Base-by-base conservation (phyloP, 2,329 filamentous ascomycete genomes). In the Alternaria conjuncta region DNA sequence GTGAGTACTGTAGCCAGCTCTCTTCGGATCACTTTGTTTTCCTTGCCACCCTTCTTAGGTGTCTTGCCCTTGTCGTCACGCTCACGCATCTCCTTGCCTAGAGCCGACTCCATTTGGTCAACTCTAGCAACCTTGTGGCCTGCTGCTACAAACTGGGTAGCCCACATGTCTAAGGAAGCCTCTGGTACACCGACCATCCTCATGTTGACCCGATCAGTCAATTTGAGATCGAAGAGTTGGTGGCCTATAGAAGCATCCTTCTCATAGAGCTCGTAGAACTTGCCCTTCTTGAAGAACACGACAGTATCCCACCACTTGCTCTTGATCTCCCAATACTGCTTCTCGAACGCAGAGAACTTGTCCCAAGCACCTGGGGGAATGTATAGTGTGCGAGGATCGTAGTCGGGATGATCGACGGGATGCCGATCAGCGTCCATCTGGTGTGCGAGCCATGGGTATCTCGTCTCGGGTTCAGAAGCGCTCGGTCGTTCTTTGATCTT, bases 241-340 rank as follows among this genome's bases (percentile, higher is more conserved):
- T 99, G 94, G 5, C 96, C 96, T 60, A 98, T 90, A 0, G 95
- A 97, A 6, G 96, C 96, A 80, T 99, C 96, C 64, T 97, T 97
- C 79, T 99, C 96, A 75, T 98, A 99, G 0, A 99, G 86, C 78
- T 99, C 96, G 77, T 97, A 99, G 81, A 99, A 99, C 75, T 99
- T 99, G 75, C 96, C 96, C 84, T 99, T 99, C 82, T 98, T 99
- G 89, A 99, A 99, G 82, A 99, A 99, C 15, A 99, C 95, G 49
- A 99, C 91, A 0, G 94, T 97, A 70, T 97, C 94, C 92, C 93
- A 98, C 69, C 96, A 92, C 72, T 97, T 97, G 79, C 94, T 92
- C 83, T 99, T 99, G 80, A 99, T 98, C 75, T 97, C 93, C 96
- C 96, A 99, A 79, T 99, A 99, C 78, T 99, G 96, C 79, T 94